Evolutionary conservation across 1,284 basidiomycete genomes (phyloP), one percentile per base, ranked within the genome.

Genomic region (Irpex sp.): DNA sequence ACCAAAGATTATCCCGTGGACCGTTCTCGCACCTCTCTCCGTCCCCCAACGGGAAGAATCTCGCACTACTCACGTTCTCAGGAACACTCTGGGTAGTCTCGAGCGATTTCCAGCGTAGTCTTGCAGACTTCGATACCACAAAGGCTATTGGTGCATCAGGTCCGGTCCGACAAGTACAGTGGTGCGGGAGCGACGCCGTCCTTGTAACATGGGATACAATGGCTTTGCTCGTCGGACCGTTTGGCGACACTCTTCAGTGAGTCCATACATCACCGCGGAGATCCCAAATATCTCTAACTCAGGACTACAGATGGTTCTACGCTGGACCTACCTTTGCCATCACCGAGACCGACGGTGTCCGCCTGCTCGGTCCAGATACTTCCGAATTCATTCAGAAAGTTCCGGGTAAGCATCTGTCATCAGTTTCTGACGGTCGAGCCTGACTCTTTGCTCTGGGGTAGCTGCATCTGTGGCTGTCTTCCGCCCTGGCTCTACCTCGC

Each of bases 111-210:
- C 89, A 93, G 65, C 85, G 94, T 44, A 93, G 86, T 70, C 83
- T 98, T 67, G 92, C 93, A 5, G 94, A 97, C 71, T 95, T 94
- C 69, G 88, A 94, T 62, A 88, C 89, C 0, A 78, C 72, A 4
- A 78, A 76, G 26, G 80, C 84, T 0, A 69, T 70, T 8, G 83
- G 80, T 6, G 83, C 80, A 0, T 81, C 85, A 17, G 88, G 86
- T 2, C 72, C 79, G 6, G 81, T 91, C 4, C 76, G 82, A 36
- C 88, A 90, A 68, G 88, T 96, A 0, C 91, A 92, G 71, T 99
- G 97, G 97, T 98, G 96, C 72, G 96, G 96, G 4, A 96, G 96
- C 73, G 96, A 99, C 75, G 94, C 95, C 0, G 91, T 99, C 31
- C 83, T 95, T 2, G 83, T 98, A 15, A 90, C 88, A 2, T 98